Evolutionary conservation across 331 rosid species (phyloP), one percentile per base, ranked within the genome.

Genomic region (Prunus yedoensis): DNA sequence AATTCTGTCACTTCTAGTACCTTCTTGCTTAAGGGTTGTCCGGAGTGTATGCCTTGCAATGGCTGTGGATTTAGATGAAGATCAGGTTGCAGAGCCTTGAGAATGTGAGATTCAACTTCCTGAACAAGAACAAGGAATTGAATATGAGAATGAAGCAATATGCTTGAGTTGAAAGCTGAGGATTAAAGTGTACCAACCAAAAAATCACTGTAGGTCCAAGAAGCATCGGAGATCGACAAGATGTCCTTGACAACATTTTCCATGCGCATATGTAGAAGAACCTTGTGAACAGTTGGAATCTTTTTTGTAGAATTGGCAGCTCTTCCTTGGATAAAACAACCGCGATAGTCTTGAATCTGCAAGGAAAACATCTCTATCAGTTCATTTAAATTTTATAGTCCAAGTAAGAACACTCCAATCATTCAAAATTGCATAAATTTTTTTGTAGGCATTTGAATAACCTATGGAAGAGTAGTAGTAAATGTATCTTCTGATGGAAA

Each of bases 321-420:
- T 65, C 46, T 78, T 54, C 70, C 57, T 11, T 47, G 61, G 53
- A 69, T 35, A 41, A 76, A 84, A 74, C 57, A 27, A 57, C 62
- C 21, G n/a, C 87, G 87, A 74, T 80, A 84, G 77, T 84, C 85
- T 54, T 59, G 85, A 80, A 84, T 80, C 87, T 84, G 83, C 82
- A 68, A 76, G 54, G 45, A 47, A 51, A 21, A 7, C 63, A 46
- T 57, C 62, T 27, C 57, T 56, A 46, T 30, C 53, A 20, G 43
- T 78, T 62, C 45, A 69, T 13, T 13, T 60, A 64, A 27, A 74
- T 47, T 50, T 38, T 56, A 46, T 57, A 32, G 71, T 18, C 59
- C 32, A 70, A 68, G 28, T 46, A 68, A 74, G 18, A 6, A 60
- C 12, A 18, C 51, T 20, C 32, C 38, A 49, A 45, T 23, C 16